Evolutionary conservation across 495 filamentous ascomycete species (phyloP).

Genomic region (Neurospora discreta): DNA sequence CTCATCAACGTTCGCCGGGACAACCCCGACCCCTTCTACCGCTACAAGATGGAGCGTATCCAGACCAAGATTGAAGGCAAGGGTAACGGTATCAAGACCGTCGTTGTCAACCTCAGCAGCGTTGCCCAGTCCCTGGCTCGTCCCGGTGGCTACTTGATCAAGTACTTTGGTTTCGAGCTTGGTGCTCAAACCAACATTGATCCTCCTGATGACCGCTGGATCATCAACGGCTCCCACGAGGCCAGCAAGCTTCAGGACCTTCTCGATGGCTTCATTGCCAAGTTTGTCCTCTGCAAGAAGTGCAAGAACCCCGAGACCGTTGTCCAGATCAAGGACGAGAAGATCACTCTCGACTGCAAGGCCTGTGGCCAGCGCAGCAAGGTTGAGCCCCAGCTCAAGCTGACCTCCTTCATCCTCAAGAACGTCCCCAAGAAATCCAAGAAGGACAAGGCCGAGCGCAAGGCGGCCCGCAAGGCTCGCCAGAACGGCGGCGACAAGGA

Average conservation of each 20-base stretch:
- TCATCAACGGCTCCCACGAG: slow-evolving; percentile 98
- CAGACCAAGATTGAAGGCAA: slow-evolving; percentile 99
- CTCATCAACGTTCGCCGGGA: slow-evolving; percentile 95
- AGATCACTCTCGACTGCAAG: slow-evolving; percentile 92
- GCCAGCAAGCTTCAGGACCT: slow-evolving; percentile 93
- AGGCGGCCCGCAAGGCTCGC: slow-evolving; percentile 74
- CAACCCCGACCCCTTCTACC: slow-evolving; percentile 97
- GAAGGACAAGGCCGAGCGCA: slow-evolving; percentile 88
- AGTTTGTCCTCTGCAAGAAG: slow-evolving; percentile 97
- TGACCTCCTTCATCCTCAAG: slow-evolving; percentile 95
- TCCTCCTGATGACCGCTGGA: slow-evolving; percentile 96
- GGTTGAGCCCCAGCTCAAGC: slow-evolving; percentile 87
- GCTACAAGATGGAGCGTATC: slow-evolving; percentile 99
- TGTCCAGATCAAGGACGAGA: slow-evolving; percentile 82
- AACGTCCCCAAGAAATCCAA: slow-evolving; percentile 82
- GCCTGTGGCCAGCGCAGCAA: slow-evolving; percentile 88
- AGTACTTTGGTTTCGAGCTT: slow-evolving; percentile 98
- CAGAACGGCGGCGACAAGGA: slow-evolving; percentile 60
- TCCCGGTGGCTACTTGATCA: slow-evolving; percentile 91
- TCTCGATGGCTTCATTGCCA: slow-evolving; percentile 93
- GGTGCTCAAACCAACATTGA: slow-evolving; percentile 97
- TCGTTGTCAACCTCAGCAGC: slow-evolving; percentile 93
- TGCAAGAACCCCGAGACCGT: slow-evolving; percentile 99
- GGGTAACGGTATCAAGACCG: slow-evolving; percentile 95
- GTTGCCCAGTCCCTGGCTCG: slow-evolving; percentile 87